phyloP scores from a whole-genome alignment of 139 green algal genomes.

The Closterium sp. region DNA sequence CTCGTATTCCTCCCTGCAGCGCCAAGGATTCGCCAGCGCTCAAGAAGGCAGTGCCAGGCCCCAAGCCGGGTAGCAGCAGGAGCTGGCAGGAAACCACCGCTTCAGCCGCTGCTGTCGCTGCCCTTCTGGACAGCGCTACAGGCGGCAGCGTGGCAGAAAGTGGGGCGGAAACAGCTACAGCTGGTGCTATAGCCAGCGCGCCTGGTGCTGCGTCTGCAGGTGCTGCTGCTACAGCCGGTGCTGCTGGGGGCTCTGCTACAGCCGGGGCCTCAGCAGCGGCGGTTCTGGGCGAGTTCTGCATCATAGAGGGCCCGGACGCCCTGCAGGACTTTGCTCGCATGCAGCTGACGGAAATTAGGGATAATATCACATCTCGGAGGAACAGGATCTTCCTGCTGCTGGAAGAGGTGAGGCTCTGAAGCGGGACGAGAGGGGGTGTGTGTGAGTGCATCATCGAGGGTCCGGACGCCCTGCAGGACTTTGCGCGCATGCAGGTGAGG shows the following conservation, averaged over 20 bases:
- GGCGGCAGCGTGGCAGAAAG: no score
- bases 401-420: conserved; percentile 82
- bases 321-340: conserved; percentile 79
- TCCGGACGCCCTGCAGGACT: conserved; percentile 76
- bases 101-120: no score
- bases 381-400: conserved; percentile 95
- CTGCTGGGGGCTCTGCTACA: background rate
- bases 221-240: background rate
- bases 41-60: background rate
- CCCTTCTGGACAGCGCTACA: background rate
- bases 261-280: background rate
- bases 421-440: no score
- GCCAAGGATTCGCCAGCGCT: no score
- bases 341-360: conserved; percentile 74
- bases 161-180: no score
- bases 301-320: conserved; percentile 90
- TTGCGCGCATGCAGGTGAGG: conserved; percentile 75
- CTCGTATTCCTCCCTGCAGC: background rate
- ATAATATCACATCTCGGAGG: conserved; percentile 72
- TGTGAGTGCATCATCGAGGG: conserved; percentile 83
- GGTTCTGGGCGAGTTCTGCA: conserved; percentile 49
- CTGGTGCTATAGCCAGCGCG: no score
- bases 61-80: no score
- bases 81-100: no score
- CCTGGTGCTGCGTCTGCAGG: background rate